Conservation (phyloP, 371 early-diverging fungal species). For the Apophysomyces sp. region DNA sequence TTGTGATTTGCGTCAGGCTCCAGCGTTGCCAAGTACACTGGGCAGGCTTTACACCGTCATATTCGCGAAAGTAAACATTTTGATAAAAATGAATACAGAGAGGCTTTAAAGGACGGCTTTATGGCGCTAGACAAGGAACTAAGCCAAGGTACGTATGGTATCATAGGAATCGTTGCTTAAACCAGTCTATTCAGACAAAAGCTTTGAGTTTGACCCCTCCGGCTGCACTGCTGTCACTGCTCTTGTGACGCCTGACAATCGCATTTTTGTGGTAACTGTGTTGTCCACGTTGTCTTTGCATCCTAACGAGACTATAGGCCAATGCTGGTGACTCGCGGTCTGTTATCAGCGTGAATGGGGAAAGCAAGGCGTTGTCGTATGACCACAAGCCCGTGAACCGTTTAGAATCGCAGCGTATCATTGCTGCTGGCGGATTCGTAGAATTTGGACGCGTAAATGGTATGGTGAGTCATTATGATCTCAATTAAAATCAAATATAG, state of each 20-base stretch:
- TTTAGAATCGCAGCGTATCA: conserved; percentile 84
- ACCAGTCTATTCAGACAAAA: conserved; percentile 51
- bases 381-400: conserved; percentile 93
- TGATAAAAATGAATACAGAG: conserved; percentile 61
- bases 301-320: conserved; percentile 43
- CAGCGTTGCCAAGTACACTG: conserved; percentile 87
- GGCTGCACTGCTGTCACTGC: conserved; percentile 93
- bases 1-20: conserved; percentile 51
- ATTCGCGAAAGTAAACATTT: conserved; percentile 68
- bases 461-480: conserved; percentile 8
- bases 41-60: conserved; percentile 72
- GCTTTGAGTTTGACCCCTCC: conserved; percentile 75
- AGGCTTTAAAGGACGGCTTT: conserved; percentile 84
- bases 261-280: conserved; percentile 32
- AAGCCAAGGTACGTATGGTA: conserved; percentile 55
- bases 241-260: conserved; percentile 37
- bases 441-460: conserved; percentile 98
- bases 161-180: not conserved
- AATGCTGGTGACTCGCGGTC: conserved; percentile 97
- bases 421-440: conserved; percentile 92
- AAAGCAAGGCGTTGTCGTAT: conserved; percentile 75
- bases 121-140: conserved; percentile 80
- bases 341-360: conserved; percentile 76
- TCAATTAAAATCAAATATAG: conserved; percentile 21
- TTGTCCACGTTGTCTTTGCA: not conserved